These are phyloP conservation scores for Claviceps spartinae DNA, from an alignment of 2,329 filamentous ascomycete genomes.

Conservation along the genomic window DNA sequence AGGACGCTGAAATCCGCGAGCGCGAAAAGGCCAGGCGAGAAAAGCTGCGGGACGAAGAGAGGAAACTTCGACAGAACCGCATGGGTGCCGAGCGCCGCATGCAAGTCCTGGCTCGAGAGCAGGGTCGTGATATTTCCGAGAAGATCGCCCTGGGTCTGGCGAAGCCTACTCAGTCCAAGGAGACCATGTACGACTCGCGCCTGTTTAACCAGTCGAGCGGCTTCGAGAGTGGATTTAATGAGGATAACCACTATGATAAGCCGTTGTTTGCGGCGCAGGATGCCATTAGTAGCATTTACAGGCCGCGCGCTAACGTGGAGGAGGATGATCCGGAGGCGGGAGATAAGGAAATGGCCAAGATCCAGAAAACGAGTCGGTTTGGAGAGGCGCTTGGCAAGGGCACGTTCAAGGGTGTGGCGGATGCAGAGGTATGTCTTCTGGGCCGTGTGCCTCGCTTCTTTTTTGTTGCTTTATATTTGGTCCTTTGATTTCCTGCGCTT, in stretches of 20 bases:
- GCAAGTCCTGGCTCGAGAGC: slow-evolving; percentile 86
- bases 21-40: slow-evolving; percentile 68
- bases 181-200: slow-evolving; percentile 94
- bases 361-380: slow-evolving; percentile 74
- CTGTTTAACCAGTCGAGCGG: slow-evolving; percentile 91
- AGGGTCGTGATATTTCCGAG: slow-evolving; percentile 92
- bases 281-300: slow-evolving; percentile 86
- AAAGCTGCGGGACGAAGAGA: slow-evolving; percentile 66
- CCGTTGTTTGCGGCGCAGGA: slow-evolving; percentile 93
- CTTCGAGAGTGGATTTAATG: slow-evolving; percentile 86
- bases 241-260: slow-evolving; percentile 96
- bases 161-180: slow-evolving; percentile 82
- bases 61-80: slow-evolving; percentile 79
- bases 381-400: slow-evolving; percentile 75
- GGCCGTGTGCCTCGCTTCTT: too few species aligned
- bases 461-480: too few species aligned
- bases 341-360: slow-evolving; percentile 72
- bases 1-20: slow-evolving; percentile 57
- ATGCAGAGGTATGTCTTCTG: slow-evolving; percentile 54
- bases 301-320: slow-evolving; percentile 60
- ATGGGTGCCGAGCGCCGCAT: slow-evolving; percentile 91
- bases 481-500: too few species aligned
- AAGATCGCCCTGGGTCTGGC: slow-evolving; percentile 90
- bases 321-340: slow-evolving; percentile 70
- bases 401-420: slow-evolving; percentile 76